These are phyloP conservation scores for Galerina marginata DNA, from an alignment of 768 basidiomycete species.

Conservation along the genomic window DNA sequence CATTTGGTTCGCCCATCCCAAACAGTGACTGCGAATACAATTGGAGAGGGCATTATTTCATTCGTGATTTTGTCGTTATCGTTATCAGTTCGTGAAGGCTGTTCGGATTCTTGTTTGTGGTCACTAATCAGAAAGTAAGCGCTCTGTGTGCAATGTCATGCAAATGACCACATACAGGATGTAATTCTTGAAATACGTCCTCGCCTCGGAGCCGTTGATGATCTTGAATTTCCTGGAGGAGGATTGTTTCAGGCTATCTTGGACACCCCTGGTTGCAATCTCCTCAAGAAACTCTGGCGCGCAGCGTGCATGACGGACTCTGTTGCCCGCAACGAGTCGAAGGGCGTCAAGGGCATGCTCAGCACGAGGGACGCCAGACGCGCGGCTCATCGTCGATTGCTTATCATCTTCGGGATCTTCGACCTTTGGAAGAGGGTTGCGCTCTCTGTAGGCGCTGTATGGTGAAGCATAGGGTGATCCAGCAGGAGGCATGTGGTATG, in stretches of 20 bases:
- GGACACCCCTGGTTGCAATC: constrained; percentile 37
- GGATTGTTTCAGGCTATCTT: constrained; percentile 33
- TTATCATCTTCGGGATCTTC: constrained; percentile 31
- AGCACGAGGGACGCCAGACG: constrained; percentile 27
- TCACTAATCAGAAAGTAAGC: constrained; percentile 1
- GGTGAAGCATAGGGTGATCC: constrained; percentile 26
- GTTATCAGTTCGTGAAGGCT: constrained; percentile 21
- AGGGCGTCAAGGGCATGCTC: constrained; percentile 35
- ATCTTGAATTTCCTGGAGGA: constrained; percentile 45
- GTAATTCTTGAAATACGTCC: constrained; percentile 45
- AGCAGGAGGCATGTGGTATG: constrained; percentile 21
- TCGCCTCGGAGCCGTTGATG: constrained; percentile 46
- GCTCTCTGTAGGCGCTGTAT: constrained; percentile 23
- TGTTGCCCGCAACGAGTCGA: constrained; percentile 38
- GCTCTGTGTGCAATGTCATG: background rate
- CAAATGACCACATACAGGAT: constrained; percentile 37
- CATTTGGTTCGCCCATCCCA: constrained; percentile 44
- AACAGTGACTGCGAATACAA: constrained; percentile 53
- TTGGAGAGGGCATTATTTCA: constrained; percentile 32
- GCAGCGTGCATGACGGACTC: constrained; percentile 48
- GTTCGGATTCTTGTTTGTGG: constrained; percentile 24
- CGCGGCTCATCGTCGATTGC: constrained; percentile 30
- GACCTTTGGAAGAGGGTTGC: constrained; percentile 22
- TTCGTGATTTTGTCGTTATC: constrained; percentile 21
- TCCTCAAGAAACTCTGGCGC: constrained; percentile 51